These are phyloP conservation scores for Citrullus amarus DNA, from an alignment of 306 rosid genomes.

Conservation along the genomic window DNA sequence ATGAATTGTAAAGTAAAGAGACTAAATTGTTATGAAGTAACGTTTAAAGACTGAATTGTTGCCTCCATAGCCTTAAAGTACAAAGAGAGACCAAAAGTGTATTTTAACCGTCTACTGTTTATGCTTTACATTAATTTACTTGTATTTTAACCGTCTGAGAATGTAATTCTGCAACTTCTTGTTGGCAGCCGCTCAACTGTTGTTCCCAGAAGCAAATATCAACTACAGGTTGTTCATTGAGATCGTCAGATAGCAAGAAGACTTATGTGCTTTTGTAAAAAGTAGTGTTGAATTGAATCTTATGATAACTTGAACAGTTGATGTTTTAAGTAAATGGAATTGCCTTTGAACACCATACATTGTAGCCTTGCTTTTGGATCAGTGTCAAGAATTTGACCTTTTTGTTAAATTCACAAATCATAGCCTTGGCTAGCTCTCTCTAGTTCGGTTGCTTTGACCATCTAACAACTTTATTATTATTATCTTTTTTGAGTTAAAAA, in stretches of 20 bases:
- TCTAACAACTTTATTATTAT: too few relatives aligned
- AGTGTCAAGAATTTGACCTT: too few relatives aligned
- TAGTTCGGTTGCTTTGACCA: too few relatives aligned
- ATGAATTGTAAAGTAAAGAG: too few relatives aligned
- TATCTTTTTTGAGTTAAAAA: too few relatives aligned
- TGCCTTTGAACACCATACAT: not conserved
- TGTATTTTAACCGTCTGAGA: not conserved
- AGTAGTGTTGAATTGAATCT: not conserved
- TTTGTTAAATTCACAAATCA: too few relatives aligned
- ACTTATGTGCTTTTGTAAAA: conserved; percentile 2
- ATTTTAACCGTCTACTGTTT: too few relatives aligned
- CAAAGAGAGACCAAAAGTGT: too few relatives aligned
- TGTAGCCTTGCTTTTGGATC: not conserved
- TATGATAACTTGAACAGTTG: not conserved
- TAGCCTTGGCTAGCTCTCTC: too few relatives aligned
- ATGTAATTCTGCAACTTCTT: not conserved
- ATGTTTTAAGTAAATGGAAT: not conserved
- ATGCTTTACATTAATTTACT: not conserved
- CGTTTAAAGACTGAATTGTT: too few relatives aligned
- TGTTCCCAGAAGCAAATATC: not conserved
- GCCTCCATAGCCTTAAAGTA: too few relatives aligned
- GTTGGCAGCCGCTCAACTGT: not conserved
- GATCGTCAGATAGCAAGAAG: not conserved
- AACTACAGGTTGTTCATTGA: not conserved
- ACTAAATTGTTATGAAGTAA: too few relatives aligned